Conservation (phyloP, 1,284 basidiomycete genomes). For the Trametes pubescens region DNA sequence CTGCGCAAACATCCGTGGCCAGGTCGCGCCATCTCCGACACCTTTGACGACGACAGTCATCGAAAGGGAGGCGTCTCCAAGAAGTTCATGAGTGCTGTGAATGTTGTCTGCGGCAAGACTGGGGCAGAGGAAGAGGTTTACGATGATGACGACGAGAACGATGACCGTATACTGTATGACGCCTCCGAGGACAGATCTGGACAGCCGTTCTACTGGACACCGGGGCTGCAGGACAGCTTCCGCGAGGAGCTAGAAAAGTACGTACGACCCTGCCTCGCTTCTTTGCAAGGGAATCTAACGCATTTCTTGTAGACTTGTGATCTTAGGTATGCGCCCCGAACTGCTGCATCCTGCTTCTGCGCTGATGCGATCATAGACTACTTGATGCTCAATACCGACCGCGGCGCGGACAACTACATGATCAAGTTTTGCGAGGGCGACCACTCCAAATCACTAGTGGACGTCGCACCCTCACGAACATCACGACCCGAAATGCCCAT, state of each 20-base stretch:
- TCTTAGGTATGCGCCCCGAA: constrained; percentile 62
- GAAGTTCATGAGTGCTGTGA: constrained; percentile 69
- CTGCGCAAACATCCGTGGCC: constrained; percentile 89
- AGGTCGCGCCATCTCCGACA: constrained; percentile 82
- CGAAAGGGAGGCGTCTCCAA: constrained; percentile 70
- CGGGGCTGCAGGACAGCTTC: constrained; percentile 79
- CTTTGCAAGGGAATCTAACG: background rate
- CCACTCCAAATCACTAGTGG: constrained; percentile 76
- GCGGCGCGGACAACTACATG: constrained; percentile 89
- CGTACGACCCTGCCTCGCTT: constrained; percentile 36
- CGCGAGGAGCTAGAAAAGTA: constrained; percentile 89
- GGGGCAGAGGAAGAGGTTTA: constrained; percentile 74
- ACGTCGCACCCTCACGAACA: constrained; percentile 78
- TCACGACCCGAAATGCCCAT: constrained; percentile 70
- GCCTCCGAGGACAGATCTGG: constrained; percentile 62
- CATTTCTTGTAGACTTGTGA: constrained; percentile 66
- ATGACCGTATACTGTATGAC: constrained; percentile 71
- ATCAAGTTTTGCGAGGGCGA: constrained; percentile 85
- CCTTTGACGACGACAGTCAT: constrained; percentile 84
- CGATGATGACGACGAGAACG: constrained; percentile 74
- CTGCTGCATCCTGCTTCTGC: background rate
- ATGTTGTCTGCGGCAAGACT: constrained; percentile 81
- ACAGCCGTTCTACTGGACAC: constrained; percentile 84
- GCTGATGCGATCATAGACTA: constrained; percentile 61
- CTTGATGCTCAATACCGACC: constrained; percentile 89